Conservation (phyloP, 164 flowering plant species). For the Macadamia tetraphylla region DNA sequence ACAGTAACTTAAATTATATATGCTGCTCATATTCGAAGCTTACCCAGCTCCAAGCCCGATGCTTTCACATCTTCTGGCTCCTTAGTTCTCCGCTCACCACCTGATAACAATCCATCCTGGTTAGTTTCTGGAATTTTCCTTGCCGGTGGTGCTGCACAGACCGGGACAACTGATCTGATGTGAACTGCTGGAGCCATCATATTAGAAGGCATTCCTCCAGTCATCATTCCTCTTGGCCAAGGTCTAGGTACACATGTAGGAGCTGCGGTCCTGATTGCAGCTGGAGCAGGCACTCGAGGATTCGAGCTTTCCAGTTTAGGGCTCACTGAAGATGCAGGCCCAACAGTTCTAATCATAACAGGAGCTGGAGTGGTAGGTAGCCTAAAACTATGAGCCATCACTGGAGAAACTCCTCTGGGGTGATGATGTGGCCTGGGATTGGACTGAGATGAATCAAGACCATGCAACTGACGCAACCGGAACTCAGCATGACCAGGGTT, state of each 20-base stretch:
- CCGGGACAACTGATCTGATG: slow-evolving; percentile 51
- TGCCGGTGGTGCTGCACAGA: slow-evolving; percentile 48
- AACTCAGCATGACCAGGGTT: slow-evolving; percentile 7
- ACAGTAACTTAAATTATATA: not conserved
- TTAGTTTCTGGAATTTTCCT: slow-evolving; percentile 19
- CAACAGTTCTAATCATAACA: slow-evolving; percentile 20
- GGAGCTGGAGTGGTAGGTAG: slow-evolving; percentile 25
- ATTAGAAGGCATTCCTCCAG: slow-evolving; percentile 9
- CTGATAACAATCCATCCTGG: slow-evolving; percentile 12
- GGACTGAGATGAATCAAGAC: slow-evolving; percentile 13
- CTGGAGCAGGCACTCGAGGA: slow-evolving; percentile 12
- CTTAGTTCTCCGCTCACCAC: slow-evolving; percentile 13
- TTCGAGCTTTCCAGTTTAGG: slow-evolving; percentile 17
- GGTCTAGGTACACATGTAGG: slow-evolving; percentile 17
- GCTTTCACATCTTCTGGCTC: slow-evolving; percentile 15
- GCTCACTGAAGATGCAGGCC: slow-evolving; percentile 18
- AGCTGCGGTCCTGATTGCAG: slow-evolving; percentile 25
- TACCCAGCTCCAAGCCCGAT: slow-evolving; percentile 22
- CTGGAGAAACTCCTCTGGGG: slow-evolving; percentile 6
- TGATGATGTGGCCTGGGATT: slow-evolving; percentile 15
- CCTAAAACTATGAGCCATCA: slow-evolving; percentile 5
- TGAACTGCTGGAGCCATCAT: slow-evolving; percentile 54
- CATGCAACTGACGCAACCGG: slow-evolving; percentile 11
- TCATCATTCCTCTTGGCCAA: slow-evolving; percentile 5
- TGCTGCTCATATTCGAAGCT: slow-evolving; percentile 23